These are phyloP conservation scores for Viola odorata DNA, from an alignment of 345 rosid genomes.

Conservation along the genomic window DNA sequence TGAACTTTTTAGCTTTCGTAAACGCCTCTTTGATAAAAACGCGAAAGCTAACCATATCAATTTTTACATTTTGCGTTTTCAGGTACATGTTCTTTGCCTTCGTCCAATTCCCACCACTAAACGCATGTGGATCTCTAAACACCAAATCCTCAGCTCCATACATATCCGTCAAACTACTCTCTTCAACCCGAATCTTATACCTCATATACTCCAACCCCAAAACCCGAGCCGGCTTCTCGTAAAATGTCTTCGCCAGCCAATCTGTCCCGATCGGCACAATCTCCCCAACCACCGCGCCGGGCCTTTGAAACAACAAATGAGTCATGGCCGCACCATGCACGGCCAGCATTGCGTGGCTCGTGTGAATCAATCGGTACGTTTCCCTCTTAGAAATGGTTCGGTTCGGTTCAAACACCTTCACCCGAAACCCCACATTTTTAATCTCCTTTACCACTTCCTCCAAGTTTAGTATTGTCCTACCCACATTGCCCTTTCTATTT, in stretches of 20 bases:
- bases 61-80: constrained; percentile 25
- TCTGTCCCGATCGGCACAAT: constrained; percentile 31
- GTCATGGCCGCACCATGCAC: constrained; percentile 43
- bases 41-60: constrained; percentile 15
- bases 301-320: constrained; percentile 22
- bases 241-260: constrained; percentile 24
- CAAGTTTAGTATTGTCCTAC: constrained; percentile 19
- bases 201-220: constrained; percentile 30
- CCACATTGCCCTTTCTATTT: constrained; percentile 4
- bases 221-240: constrained; percentile 21
- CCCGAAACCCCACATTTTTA: constrained; percentile 23
- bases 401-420: constrained; percentile 18
- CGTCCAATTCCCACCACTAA: constrained; percentile 4
- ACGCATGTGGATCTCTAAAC: constrained; percentile 22
- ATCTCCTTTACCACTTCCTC: constrained; percentile 4
- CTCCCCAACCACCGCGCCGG: constrained; percentile 22
- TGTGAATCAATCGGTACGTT: constrained; percentile 14
- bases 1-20: constrained; percentile 16
- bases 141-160: constrained; percentile 12
- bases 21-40: constrained; percentile 9
- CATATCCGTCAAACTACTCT: constrained; percentile 29
- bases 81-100: constrained; percentile 18
- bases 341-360: constrained; percentile 34
- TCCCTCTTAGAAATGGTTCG: constrained; percentile 7
- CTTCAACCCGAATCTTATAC: constrained; percentile 21